These are phyloP conservation scores for Populus trichocarpa DNA, from an alignment of 441 rosid species.

Conservation along the genomic window DNA sequence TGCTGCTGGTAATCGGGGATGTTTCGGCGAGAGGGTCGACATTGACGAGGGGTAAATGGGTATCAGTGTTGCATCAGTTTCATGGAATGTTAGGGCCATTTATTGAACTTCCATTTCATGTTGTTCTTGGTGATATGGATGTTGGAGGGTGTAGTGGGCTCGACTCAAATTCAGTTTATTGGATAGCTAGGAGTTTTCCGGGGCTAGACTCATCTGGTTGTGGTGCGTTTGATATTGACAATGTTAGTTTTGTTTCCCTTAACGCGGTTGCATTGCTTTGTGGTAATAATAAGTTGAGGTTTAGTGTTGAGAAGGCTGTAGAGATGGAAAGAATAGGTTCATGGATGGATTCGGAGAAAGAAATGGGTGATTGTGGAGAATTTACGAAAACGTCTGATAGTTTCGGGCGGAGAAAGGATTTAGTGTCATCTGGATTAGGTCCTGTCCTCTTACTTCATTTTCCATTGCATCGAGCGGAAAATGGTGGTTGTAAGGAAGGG, in stretches of 20 bases:
- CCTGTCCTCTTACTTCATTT: constrained; percentile 62
- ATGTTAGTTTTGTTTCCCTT: constrained; percentile 56
- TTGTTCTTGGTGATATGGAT: constrained; percentile 56
- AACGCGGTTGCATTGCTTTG: constrained; percentile 59
- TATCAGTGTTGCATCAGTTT: constrained; percentile 45
- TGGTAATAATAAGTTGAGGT: constrained; percentile 40
- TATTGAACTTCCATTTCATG: constrained; percentile 51
- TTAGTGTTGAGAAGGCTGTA: constrained; percentile 48
- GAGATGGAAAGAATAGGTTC: constrained; percentile 49
- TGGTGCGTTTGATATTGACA: constrained; percentile 58
- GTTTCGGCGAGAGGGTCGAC: constrained; percentile 50
- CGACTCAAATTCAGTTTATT: constrained; percentile 32
- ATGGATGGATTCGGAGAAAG: constrained; percentile 21
- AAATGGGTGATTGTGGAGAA: constrained; percentile 9
- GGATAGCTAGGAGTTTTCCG: constrained; percentile 52
- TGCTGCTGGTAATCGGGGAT: constrained; percentile 64
- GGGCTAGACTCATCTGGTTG: constrained; percentile 59
- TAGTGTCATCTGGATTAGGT: constrained; percentile 40
- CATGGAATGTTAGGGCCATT: constrained; percentile 44
- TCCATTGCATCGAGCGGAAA: constrained; percentile 36
- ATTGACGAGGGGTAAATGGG: constrained; percentile 41
- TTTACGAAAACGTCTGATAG: constrained; percentile 13
- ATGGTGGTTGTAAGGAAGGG: constrained; percentile 14
- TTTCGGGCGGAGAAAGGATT: constrained; percentile 41
- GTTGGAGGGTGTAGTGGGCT: constrained; percentile 49